These are phyloP conservation scores for Nymphaea colorata DNA, from an alignment of 164 flowering plant genomes.

Conservation along the genomic window DNA sequence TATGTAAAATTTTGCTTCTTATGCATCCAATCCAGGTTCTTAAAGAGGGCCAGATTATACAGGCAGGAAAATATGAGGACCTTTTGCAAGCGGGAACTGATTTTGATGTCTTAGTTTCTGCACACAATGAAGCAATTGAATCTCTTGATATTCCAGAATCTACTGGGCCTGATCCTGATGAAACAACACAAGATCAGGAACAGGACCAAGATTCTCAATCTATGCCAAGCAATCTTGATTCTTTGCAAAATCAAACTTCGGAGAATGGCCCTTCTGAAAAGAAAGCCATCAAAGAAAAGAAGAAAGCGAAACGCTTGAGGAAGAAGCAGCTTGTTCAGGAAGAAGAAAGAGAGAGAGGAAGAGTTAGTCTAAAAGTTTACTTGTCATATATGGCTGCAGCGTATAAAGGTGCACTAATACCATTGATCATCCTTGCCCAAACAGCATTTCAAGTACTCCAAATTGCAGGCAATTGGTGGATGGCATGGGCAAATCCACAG, in stretches of 20 bases:
- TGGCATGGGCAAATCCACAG: conserved; percentile 99
- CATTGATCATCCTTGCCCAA: conserved; percentile 75
- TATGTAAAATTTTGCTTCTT: too few relatives aligned
- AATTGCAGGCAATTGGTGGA: conserved; percentile 98
- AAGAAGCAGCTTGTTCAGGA: conserved; percentile 97
- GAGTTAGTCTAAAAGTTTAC: conserved; percentile 87
- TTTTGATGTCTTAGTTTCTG: conserved; percentile 66
- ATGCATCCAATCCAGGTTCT: conserved; percentile 41
- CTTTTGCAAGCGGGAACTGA: conserved; percentile 93
- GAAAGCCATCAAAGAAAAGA: conserved; percentile 68
- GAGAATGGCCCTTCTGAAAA: conserved; percentile 46
- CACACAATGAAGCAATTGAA: conserved; percentile 96
- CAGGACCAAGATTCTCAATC: conserved; percentile 27
- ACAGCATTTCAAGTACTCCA: conserved; percentile 82
- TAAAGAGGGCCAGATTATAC: conserved; percentile 73
- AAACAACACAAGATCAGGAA: conserved; percentile 19
- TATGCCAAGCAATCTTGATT: conserved; percentile 26
- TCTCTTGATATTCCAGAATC: conserved; percentile 58
- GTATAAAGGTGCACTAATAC: conserved; percentile 77
- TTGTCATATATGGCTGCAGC: conserved; percentile 95
- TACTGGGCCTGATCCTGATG: conserved; percentile 61
- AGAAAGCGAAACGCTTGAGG: conserved; percentile 73
- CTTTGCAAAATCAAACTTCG: conserved; percentile 48
- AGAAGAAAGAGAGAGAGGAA: conserved; percentile 91
- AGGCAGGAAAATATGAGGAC: conserved; percentile 93